Evolutionary conservation across 2,329 filamentous ascomycete genomes (phyloP), one percentile per base, ranked within the genome.

Genomic region (Sporothrix pallida): DNA sequence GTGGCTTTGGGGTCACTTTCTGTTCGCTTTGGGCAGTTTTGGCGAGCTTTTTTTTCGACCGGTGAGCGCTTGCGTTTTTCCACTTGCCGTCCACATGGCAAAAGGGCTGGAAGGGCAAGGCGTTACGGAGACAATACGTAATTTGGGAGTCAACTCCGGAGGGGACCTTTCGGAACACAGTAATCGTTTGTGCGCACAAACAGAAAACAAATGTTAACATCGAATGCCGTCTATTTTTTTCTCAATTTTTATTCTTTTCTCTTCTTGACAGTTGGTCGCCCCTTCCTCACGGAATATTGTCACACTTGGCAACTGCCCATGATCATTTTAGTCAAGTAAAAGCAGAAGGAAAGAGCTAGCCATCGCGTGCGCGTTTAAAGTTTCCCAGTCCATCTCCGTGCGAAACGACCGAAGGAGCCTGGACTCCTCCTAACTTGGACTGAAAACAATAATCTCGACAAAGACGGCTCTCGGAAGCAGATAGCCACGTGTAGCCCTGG

Each of bases 41-140:
- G 56, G 26, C 26, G 26, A 60, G 56, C 23, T 37, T n/a, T 12
- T 12, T 23, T 52, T 69, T 69, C 65, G 65, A 52, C 65, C 65
- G 65, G 65, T 52, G 65, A 69, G 65, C 46, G 65, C 65, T 69
- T 69, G 65, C 65, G 23, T 54, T 42, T 42, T 56, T 23, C 48
- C 67, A 42, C 67, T 52, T 20, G 65, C 46, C 65, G 65, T 54
- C 65, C 65, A 69, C 65, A 69, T 69, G 67, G 67, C 48, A 54
- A 56, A 56, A 23, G 52, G 52, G 20, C n/a, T n/a, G 20, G 10
- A 23, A 56, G 23, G 12, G 15, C 6, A 17, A 15, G 50, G 50
- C 20, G n/a, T 10, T 69, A 37, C 65, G 65, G 65, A 69, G 46
- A 37, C 26, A n/a, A 37, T 69, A 69, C 65, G 26, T 52, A 69